Evolutionary conservation across 192 early-diverging fungal genomes (phyloP).

Genomic region (Podila epigama): DNA sequence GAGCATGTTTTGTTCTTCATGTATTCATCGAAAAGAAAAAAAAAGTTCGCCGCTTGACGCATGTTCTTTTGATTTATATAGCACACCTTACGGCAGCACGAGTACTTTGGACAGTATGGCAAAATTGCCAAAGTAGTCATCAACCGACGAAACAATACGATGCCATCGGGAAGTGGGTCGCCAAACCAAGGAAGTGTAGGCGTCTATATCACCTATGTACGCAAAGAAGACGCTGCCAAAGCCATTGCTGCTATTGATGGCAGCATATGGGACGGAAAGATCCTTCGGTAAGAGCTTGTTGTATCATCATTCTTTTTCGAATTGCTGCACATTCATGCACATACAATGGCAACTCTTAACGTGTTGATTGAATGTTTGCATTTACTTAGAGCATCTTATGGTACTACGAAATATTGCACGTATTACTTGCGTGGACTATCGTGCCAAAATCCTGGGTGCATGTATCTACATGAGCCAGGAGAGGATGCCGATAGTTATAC

Average conservation of each 20-base stretch:
- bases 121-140: slow-evolving; percentile 95
- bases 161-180: slow-evolving; percentile 36
- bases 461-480: slow-evolving; percentile 94
- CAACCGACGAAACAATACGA: slow-evolving; percentile 74
- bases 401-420: slow-evolving; percentile 98
- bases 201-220: slow-evolving; percentile 92
- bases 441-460: slow-evolving; percentile 94
- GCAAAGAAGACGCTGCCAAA: slow-evolving; percentile 91
- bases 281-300: slow-evolving; percentile 66
- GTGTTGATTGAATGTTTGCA: background rate
- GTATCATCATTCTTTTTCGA: background rate
- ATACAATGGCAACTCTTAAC: background rate
- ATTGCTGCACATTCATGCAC: background rate
- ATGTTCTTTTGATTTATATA: background rate
- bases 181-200: slow-evolving; percentile 67
- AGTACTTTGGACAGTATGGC: slow-evolving; percentile 99
- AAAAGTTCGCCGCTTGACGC: background rate
- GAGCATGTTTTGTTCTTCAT: background rate
- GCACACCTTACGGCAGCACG: slow-evolving; percentile 79
- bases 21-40: too few species aligned
- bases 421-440: slow-evolving; percentile 90
- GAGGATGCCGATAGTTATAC: slow-evolving; percentile 93
- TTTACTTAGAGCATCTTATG: slow-evolving; percentile 83
- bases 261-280: slow-evolving; percentile 83
- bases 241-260: slow-evolving; percentile 97